These are phyloP conservation scores for Aplosporella prunicola DNA, from an alignment of 2,329 filamentous ascomycete species.

Conservation along the genomic window DNA sequence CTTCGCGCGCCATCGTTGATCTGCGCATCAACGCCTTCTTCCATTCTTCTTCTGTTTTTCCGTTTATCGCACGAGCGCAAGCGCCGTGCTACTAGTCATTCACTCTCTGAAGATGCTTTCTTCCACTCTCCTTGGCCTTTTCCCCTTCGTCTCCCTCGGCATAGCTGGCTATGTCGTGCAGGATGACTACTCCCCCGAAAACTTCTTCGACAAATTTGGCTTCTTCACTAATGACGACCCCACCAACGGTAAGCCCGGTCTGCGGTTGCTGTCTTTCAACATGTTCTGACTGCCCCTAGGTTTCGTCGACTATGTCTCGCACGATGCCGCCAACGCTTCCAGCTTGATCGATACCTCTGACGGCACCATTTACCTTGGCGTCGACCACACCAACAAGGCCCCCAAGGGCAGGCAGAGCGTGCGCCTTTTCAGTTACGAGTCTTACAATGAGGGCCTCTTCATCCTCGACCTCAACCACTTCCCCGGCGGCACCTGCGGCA, in stretches of 20 bases:
- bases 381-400: conserved; percentile 32
- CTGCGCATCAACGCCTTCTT: conserved; percentile 1
- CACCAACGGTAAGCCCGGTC: conserved; percentile 33
- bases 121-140: conserved; percentile 24
- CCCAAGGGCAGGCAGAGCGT: conserved; percentile 36
- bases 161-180: conserved; percentile 25
- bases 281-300: conserved; percentile 19
- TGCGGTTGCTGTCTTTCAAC: conserved; percentile 16
- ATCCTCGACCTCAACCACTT: conserved; percentile 43
- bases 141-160: conserved; percentile 25
- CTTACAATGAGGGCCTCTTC: conserved; percentile 40
- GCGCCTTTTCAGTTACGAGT: conserved; percentile 37
- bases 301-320: conserved; percentile 32
- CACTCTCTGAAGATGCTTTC: conserved; percentile 25
- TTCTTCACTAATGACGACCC: conserved; percentile 33
- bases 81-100: conserved; percentile 13
- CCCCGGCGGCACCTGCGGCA: conserved; percentile 39
- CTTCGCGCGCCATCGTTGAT: conserved; percentile 5
- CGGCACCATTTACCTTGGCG: conserved; percentile 35
- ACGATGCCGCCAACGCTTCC: conserved; percentile 27
- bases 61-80: conserved; percentile 2
- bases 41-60: conserved; percentile 1
- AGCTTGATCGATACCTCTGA: conserved; percentile 32
- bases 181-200: conserved; percentile 15
- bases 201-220: conserved; percentile 29